Evolutionary conservation across 1,139 yeast species (phyloP).

Genomic region (Suhomyces yuchorum): DNA sequence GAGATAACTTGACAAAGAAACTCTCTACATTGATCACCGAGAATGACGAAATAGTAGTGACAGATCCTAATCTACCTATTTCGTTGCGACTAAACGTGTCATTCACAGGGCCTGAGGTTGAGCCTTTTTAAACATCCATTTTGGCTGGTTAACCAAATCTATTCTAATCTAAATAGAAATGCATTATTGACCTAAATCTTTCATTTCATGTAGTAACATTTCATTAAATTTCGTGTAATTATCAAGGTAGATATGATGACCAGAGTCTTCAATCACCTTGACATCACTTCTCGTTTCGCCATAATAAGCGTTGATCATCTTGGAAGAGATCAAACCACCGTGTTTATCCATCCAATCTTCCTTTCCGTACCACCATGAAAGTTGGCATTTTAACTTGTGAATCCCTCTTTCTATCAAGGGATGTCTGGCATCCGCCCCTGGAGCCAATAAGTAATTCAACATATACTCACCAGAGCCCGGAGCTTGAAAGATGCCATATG

Average conservation of each 20-base stretch:
- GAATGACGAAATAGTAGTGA: constrained; percentile 57
- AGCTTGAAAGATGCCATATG: constrained; percentile 70
- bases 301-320: constrained; percentile 32
- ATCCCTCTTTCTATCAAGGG: constrained; percentile 58
- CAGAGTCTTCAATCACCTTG: constrained; percentile 53
- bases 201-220: constrained; percentile 44
- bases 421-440: constrained; percentile 73
- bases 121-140: background rate
- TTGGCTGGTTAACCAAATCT: background rate
- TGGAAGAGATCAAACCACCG: constrained; percentile 54
- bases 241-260: constrained; percentile 75
- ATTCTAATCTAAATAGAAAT: background rate
- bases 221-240: constrained; percentile 54
- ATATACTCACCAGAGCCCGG: constrained; percentile 78
- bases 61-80: constrained; percentile 60
- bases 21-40: constrained; percentile 40
- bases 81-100: constrained; percentile 28
- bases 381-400: constrained; percentile 50
- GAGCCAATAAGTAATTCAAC: constrained; percentile 65
- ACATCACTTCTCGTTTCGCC: constrained; percentile 41
- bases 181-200: background rate
- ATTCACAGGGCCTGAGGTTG: constrained; percentile 3
- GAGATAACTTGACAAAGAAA: constrained; percentile 43
- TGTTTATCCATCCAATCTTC: constrained; percentile 75
- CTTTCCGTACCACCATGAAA: constrained; percentile 72